Evolutionary conservation across 306 rosid species (phyloP), one percentile per base, ranked within the genome.

Genomic region (Elaeagnus macrophylla): DNA sequence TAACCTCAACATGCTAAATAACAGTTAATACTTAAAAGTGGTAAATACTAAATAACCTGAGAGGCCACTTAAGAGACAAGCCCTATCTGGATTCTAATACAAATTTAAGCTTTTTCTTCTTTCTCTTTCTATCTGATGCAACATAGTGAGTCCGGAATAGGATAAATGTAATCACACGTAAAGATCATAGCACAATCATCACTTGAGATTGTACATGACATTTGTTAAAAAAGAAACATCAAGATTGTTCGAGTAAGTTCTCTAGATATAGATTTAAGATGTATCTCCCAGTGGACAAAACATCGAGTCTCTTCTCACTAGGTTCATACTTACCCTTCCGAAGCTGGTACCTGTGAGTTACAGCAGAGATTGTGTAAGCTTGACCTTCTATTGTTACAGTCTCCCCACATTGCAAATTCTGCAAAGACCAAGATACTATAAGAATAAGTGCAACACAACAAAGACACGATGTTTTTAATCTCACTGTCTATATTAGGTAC

Each of bases 311-410:
- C 80, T 82, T 84, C 79, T 91, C 95, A 8, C 89, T 76, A 5
- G 88, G 99, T 69, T 91, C 96, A 8, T 87, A 91, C 75, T 87
- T 91, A 49, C 96, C 96, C 74, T 87, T 91, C 16, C 97, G 84
- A 51, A 86, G 89, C 75, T 84, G 95, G 78, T 91, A 91, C 35
- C 96, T 81, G 50, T 77, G 93, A 62, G 93, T 87, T 62, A 82
- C 95, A 37, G 99, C 84, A 10, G 79, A 87, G 65, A 91, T 82
- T 15, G 99, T 84, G 51, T 91, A 91, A 18, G 93, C 61, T 41
- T 91, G 93, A 65, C 94, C 94, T 80, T 83, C 86, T 52, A 79
- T 77, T 47, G 90, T 83, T 52, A 79, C 83, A 72, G 71, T 77
- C 70, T 79, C 90, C 51, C 83, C 90, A 54, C 81, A 77, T 57